These are phyloP conservation scores for Hypoxylon sp. DNA, from an alignment of 2,329 filamentous ascomycete species.

Conservation along the genomic window DNA sequence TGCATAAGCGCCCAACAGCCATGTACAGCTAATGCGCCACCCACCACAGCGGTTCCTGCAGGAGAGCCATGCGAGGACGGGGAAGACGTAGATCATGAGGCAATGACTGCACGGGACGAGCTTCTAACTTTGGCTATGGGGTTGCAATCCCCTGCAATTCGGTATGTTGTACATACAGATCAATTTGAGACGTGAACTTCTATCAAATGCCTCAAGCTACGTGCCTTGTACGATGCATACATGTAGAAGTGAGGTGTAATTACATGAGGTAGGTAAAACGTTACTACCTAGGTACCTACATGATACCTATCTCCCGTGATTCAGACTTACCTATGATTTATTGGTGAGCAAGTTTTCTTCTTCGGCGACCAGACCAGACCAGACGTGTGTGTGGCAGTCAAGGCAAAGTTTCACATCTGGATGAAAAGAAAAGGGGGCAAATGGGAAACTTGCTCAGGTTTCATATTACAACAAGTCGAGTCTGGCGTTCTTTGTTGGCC, in stretches of 20 bases:
- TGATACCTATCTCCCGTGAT: constrained; percentile 2
- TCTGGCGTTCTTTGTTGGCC: constrained; percentile 33
- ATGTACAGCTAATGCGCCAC: constrained; percentile 9
- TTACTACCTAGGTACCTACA: neutral
- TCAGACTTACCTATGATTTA: constrained; percentile 19
- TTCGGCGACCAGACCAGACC: constrained; percentile 34
- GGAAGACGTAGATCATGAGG: constrained; percentile 40
- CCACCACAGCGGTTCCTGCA: constrained; percentile 26
- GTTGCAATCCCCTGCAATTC: neutral
- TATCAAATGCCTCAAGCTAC: neutral
- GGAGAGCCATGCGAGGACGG: constrained; percentile 32
- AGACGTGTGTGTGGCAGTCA: constrained; percentile 30
- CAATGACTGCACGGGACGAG: constrained; percentile 19
- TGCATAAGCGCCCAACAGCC: constrained; percentile 17
- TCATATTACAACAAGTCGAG: constrained; percentile 39
- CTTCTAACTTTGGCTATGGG: constrained; percentile 8
- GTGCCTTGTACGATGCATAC: neutral
- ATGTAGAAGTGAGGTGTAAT: constrained; percentile 3
- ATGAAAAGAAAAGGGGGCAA: constrained; percentile 26
- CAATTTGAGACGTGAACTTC: too few relatives aligned
- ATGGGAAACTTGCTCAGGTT: constrained; percentile 49
- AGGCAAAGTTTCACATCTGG: constrained; percentile 44
- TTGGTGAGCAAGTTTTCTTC: constrained; percentile 50
- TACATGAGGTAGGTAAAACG: neutral
- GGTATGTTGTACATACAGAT: neutral